Evolutionary conservation across 2,329 filamentous ascomycete genomes (phyloP), one percentile per base, ranked within the genome.

Genomic region (Acrocalymma vagum): DNA sequence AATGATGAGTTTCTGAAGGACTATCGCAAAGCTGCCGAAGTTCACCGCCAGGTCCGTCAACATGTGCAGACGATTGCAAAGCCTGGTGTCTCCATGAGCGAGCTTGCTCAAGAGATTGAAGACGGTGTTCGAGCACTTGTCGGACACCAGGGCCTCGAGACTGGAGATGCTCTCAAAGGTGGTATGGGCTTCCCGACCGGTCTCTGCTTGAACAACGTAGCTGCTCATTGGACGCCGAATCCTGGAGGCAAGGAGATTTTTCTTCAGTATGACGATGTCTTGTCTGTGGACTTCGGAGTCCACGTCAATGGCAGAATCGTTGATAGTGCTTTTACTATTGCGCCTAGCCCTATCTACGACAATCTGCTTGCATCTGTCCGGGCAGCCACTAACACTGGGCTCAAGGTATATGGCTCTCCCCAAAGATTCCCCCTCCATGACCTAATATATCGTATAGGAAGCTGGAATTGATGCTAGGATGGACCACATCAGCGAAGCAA

Each of bases 401-500:
- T 96, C 58, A 85, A 75, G 77, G 88, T 86, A 42, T 17, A 9
- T 10, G 16, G 10, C n/a, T 24, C 8, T 2, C n/a, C n/a, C n/a
- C n/a, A n/a, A n/a, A n/a, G n/a, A n/a, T n/a, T 22, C 26, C 16
- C 11, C 8, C 27, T 26, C 28, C 22, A 4, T 31, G 11, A 9
- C 5, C 37, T 51, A 38, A 51, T 30, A 38, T 38, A 45, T 13
- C 20, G 34, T 13, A 1, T 54, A 84, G 78, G 88, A 94, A 78
- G 91, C 91, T 7, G 92, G 92, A 53, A 95, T 96, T 59, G 92
- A 96, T 65, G 90, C 89, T 29, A 84, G 92, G 27, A 85, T 96
- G 45, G 85, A 88, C 49, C 89, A 95, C 59, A 87, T 95, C 45
- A 89, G 90, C 49, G 86, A 79, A 9, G 77, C 81, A n/a, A 93